These are phyloP conservation scores for Oenanthe javanica DNA, from an alignment of 140 eudicot species.

Conservation along the genomic window DNA sequence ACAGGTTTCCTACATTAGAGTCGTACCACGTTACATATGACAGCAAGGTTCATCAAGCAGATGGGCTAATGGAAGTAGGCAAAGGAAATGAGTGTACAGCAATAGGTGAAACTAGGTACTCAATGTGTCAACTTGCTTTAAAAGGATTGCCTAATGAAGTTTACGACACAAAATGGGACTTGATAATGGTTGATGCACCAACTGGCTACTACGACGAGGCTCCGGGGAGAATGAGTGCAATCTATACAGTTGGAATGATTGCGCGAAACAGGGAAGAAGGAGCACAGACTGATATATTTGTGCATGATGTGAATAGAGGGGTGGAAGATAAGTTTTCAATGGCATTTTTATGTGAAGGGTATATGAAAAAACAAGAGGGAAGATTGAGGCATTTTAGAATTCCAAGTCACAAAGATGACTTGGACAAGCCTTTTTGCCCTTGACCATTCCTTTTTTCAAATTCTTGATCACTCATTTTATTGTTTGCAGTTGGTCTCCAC, in stretches of 20 bases:
- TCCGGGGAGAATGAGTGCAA: conserved; percentile 58
- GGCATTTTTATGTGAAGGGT: conserved; percentile 48
- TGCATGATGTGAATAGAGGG: conserved; percentile 59
- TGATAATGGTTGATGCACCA: conserved; percentile 69
- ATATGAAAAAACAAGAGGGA: conserved; percentile 51
- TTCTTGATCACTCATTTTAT: background rate
- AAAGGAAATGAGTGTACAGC: conserved; percentile 43
- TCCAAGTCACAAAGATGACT: conserved; percentile 42
- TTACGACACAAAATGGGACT: conserved; percentile 48
- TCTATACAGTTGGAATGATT: conserved; percentile 52
- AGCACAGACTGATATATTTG: conserved; percentile 43
- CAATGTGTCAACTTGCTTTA: conserved; percentile 49
- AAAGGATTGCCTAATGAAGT: conserved; percentile 44
- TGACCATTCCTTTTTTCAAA: background rate
- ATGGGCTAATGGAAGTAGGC: conserved; percentile 32
- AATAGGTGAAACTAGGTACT: conserved; percentile 29
- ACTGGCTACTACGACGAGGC: conserved; percentile 61
- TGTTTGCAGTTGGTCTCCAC: background rate
- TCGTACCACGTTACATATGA: conserved; percentile 46
- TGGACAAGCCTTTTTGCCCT: conserved; percentile 52
- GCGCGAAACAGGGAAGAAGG: conserved; percentile 42
- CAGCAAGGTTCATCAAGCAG: conserved; percentile 42
- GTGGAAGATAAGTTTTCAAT: conserved; percentile 52
- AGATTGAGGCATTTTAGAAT: conserved; percentile 49
- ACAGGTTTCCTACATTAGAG: conserved; percentile 46